A percentile compares a stretch with the other conserved stretches of the same genome.
These are phyloP conservation scores for Flaveria brownii DNA, from an alignment of 129 eudicot species.

Conservation along the genomic window DNA sequence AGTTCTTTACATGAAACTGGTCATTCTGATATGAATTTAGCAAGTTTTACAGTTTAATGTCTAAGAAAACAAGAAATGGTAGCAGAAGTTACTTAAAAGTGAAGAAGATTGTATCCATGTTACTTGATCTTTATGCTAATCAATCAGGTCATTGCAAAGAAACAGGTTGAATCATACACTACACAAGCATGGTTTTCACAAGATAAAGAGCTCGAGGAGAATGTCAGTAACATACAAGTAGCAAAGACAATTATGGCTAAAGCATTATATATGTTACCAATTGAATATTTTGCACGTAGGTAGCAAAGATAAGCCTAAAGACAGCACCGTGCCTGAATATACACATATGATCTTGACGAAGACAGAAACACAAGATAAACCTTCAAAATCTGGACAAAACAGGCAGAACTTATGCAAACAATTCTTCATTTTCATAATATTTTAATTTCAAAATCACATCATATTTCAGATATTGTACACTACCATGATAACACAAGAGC, in stretches of 20 bases:
- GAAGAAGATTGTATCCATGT: neutral
- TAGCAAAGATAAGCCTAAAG: conserved; percentile 56
- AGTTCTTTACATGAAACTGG: neutral
- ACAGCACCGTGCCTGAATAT: conserved; percentile 59
- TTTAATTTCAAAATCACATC: neutral
- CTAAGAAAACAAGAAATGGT: neutral
- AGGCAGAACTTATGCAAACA: conserved; percentile 30
- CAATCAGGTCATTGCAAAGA: conserved; percentile 56
- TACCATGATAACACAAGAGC: conserved; percentile 11
- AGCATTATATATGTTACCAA: neutral
- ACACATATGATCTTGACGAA: conserved; percentile 62
- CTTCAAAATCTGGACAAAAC: conserved; percentile 24
- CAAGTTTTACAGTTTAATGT: neutral
- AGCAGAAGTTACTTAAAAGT: neutral
- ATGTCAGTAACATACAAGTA: conserved; percentile 39
- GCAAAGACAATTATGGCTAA: neutral
- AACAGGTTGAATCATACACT: conserved; percentile 61
- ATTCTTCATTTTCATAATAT: neutral
- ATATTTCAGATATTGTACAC: neutral
- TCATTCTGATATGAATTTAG: conserved; percentile 10
- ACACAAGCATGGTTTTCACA: conserved; percentile 72
- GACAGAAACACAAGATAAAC: conserved; percentile 44
- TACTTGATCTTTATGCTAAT: neutral
- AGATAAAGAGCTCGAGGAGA: conserved; percentile 54
- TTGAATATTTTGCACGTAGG: conserved; percentile 36